Evolutionary conservation across 192 early-diverging fungal species (phyloP).

Genomic region (Powellomyces hirtus): DNA sequence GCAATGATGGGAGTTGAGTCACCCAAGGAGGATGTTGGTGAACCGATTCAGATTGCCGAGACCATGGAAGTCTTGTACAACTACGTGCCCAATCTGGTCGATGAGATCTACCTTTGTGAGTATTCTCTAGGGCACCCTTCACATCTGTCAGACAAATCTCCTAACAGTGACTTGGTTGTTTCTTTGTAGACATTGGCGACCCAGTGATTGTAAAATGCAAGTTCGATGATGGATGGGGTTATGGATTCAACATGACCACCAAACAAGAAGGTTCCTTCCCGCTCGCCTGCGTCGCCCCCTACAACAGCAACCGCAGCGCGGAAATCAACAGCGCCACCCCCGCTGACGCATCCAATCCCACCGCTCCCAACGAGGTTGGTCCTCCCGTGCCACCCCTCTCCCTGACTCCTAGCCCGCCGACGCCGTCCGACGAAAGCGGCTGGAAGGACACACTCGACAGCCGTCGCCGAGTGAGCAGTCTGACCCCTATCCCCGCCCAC

Average conservation of each 20-base stretch:
- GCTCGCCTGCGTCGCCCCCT: slow-evolving; percentile 45
- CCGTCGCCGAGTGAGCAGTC: background rate
- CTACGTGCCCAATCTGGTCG: slow-evolving; percentile 44
- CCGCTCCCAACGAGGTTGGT: background rate
- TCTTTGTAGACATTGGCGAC: slow-evolving; percentile 36
- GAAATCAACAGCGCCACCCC: too few relatives aligned
- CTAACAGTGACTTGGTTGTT: background rate
- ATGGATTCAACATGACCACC: slow-evolving; percentile 51
- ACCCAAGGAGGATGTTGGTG: background rate
- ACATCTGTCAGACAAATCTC: background rate
- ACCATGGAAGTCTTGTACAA: slow-evolving; percentile 45
- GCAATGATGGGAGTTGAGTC: background rate
- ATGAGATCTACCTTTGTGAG: slow-evolving; percentile 47
- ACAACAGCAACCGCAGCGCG: slow-evolving; percentile 16
- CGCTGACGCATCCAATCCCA: background rate
- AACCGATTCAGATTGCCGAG: slow-evolving; percentile 31
- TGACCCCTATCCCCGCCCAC: background rate
- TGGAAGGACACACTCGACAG: slow-evolving; percentile 1
- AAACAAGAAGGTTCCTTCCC: slow-evolving; percentile 53
- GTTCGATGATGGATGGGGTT: slow-evolving; percentile 57
- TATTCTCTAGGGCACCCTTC: background rate
- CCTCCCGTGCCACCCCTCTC: background rate
- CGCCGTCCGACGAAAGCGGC: background rate
- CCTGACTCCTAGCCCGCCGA: background rate
- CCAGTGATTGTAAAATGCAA: slow-evolving; percentile 38